These are phyloP conservation scores for Fraxinus sp. DNA, from an alignment of 305 asterid genomes.

Conservation along the genomic window DNA sequence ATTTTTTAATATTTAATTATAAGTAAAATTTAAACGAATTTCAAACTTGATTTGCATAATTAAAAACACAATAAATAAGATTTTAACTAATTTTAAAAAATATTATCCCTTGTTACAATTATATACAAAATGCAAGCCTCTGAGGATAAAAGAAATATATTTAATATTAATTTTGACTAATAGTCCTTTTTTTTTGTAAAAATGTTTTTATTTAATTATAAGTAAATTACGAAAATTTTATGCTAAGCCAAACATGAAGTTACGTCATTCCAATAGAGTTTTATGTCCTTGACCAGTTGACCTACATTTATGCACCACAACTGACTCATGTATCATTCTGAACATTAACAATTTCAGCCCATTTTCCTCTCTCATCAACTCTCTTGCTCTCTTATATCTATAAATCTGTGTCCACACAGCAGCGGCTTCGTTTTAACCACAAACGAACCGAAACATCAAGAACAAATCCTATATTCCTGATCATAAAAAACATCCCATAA, in stretches of 20 bases:
- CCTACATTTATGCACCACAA: slow-evolving; percentile 18
- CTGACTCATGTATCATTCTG: slow-evolving; percentile 35
- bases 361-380: slow-evolving; percentile 12
- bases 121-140: too few species aligned
- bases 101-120: neutral
- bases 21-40: too few species aligned
- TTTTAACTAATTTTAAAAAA: too few species aligned
- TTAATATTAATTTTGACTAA: too few species aligned
- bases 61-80: too few species aligned
- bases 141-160: too few species aligned
- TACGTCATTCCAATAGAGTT: neutral
- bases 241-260: neutral
- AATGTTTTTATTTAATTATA: neutral
- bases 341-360: slow-evolving; percentile 34
- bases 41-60: neutral
- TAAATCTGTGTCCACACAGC: slow-evolving; percentile 13
- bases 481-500: slow-evolving; percentile 29
- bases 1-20: neutral
- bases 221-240: neutral
- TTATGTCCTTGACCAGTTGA: slow-evolving; percentile 3
- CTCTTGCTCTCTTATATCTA: slow-evolving; percentile 11
- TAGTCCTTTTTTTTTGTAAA: neutral
- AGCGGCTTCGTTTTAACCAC: slow-evolving; percentile 5
- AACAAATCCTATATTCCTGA: slow-evolving; percentile 25
- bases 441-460: slow-evolving; percentile 20